Conservation (phyloP, 2,329 filamentous ascomycete species). For the Tolypocladium nubicola region DNA sequence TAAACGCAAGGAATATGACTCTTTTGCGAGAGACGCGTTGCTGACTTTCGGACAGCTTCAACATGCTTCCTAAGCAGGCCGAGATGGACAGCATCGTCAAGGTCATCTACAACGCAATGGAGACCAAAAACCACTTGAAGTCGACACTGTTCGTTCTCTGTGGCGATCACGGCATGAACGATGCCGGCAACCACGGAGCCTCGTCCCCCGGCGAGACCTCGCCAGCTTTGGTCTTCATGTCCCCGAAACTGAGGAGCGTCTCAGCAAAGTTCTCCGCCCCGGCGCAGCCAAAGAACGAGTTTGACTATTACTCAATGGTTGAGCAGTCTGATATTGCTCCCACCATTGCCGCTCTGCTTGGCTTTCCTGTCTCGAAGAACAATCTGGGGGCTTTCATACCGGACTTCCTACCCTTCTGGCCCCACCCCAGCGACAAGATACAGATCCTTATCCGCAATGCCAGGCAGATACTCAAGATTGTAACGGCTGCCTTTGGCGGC, state of each 20-base stretch:
- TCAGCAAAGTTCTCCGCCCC: slow-evolving; percentile 38
- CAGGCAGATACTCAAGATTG: slow-evolving; percentile 66
- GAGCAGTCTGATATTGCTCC: slow-evolving; percentile 93
- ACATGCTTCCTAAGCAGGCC: slow-evolving; percentile 85
- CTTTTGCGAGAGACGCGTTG: neutral
- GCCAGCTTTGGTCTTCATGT: slow-evolving; percentile 82
- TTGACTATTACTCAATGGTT: slow-evolving; percentile 74
- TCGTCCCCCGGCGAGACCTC: slow-evolving; percentile 92
- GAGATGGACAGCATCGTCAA: slow-evolving; percentile 87
- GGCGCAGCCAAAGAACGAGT: slow-evolving; percentile 51
- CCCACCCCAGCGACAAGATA: slow-evolving; percentile 37
- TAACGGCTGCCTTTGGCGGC: slow-evolving; percentile 58
- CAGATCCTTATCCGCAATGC: slow-evolving; percentile 70
- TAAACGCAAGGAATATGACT: slow-evolving; percentile 28
- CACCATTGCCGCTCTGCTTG: slow-evolving; percentile 75
- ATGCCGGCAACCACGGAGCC: slow-evolving; percentile 92
- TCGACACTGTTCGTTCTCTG: slow-evolving; percentile 77
- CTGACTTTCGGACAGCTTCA: slow-evolving; percentile 42
- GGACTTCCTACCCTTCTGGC: slow-evolving; percentile 71
- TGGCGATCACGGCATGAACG: slow-evolving; percentile 99
- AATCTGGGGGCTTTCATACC: slow-evolving; percentile 80
- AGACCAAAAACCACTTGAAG: slow-evolving; percentile 56
- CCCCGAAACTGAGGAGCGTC: slow-evolving; percentile 62
- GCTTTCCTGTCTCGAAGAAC: slow-evolving; percentile 81
- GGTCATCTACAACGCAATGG: slow-evolving; percentile 66